Evolutionary conservation across 129 eudicot genomes (phyloP), one percentile per base, ranked within the genome.

Genomic region (Rutidosis leptorrhynchoides): DNA sequence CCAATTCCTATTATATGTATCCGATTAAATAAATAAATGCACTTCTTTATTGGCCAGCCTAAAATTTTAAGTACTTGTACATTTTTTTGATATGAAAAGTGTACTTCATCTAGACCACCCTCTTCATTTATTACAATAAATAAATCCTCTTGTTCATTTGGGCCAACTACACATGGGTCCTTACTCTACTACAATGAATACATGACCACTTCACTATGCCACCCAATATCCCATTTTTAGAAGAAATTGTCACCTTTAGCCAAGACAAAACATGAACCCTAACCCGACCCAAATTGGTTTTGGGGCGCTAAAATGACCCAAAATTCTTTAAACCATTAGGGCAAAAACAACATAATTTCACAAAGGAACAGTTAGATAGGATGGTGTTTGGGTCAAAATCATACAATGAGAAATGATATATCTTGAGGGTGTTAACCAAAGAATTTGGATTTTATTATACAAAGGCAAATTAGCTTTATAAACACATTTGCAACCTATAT

Each of bases 371-470:
- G 40, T 33, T n/a, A 32, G 35, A 68, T 33, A 12, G 53, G 54
- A 67, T 55, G 23, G 23, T 53, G 71, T n/a, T 35, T n/a, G 64
- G 61, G 67, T 65, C 54, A 65, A 52, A 49, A 52, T 43, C 48
- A 54, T 69, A 66, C 60, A 66, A 73, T 12, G 66, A 57, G 23
- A 74, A n/a, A 74, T 56, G 37, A 59, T 75, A 51, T 51, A 75
- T 19, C 53, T 35, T 35, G 40, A 60, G 23, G 57, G 43, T 45
- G 74, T 60, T 68, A 35, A 60, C 59, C 74, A 75, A 67, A 67
- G 74, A 75, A 75, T 68, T 67, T 69, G 37, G 24, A 69, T 25
- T 51, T 68, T 75, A 60, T 68, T 73, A 40, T 64, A 64, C 71
- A 73, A 27, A 6, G 26, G 9, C 25, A 72, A 42, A 72, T 72